Percentiles rank a stretch among this genome's conserved stretches.
phyloP scores from a whole-genome alignment of 2,329 filamentous ascomycete species.

The Fusarium pseudocircinatum region DNA sequence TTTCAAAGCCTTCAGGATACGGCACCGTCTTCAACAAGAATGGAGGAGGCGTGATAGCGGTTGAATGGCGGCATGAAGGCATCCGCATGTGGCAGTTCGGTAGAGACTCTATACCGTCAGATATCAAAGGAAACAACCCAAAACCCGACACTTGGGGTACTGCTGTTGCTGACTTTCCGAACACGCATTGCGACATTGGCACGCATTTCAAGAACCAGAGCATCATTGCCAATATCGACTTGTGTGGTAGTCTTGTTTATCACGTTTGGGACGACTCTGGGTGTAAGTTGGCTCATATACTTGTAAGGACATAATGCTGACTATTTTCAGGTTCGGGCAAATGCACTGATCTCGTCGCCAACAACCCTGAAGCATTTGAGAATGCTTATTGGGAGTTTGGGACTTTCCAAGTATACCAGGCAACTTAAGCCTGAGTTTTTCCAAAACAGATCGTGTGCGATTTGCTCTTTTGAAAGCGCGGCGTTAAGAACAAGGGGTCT shows the following conservation, averaged over 20 bases:
- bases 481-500: constrained; percentile 28
- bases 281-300: constrained; percentile 46
- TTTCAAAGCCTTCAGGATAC: constrained; percentile 54
- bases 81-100: constrained; percentile 72
- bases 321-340: constrained; percentile 58
- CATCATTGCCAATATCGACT: constrained; percentile 72
- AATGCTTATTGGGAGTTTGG: constrained; percentile 74
- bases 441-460: background rate
- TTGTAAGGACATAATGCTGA: background rate
- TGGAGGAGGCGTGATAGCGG: constrained; percentile 67
- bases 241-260: constrained; percentile 68
- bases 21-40: constrained; percentile 62
- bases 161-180: constrained; percentile 72
- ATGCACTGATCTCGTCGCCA: constrained; percentile 67
- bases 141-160: constrained; percentile 70
- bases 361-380: constrained; percentile 63
- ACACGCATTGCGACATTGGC: constrained; percentile 67
- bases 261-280: constrained; percentile 57
- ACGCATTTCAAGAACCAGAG: constrained; percentile 71
- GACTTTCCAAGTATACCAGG: constrained; percentile 65
- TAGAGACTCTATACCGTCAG: constrained; percentile 57
- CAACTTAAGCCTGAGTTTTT: constrained; percentile 26
- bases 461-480: constrained; percentile 32
- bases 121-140: constrained; percentile 62
- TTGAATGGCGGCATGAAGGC: constrained; percentile 68